These are phyloP conservation scores for Leccinum insolens DNA, from an alignment of 1,284 basidiomycete species.

Conservation along the genomic window DNA sequence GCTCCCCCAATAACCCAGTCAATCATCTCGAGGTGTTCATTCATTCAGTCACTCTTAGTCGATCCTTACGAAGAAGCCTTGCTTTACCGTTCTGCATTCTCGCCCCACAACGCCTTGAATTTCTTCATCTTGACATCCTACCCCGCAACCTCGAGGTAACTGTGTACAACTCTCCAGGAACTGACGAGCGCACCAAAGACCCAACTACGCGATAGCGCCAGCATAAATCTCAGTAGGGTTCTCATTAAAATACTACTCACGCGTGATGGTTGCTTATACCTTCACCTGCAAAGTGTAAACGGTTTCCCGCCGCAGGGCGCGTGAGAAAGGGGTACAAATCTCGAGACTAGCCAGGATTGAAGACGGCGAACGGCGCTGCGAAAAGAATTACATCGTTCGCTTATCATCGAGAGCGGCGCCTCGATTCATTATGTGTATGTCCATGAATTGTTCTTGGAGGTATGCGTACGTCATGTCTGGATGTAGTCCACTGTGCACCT, in stretches of 20 bases:
- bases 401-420: neutral
- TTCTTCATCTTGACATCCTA: conserved; percentile 11
- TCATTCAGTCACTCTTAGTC: neutral
- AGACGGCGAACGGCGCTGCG: neutral
- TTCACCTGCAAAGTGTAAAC: neutral
- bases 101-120: conserved; percentile 24
- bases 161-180: neutral
- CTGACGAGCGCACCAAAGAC: conserved; percentile 17
- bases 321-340: neutral
- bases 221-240: neutral
- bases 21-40: neutral
- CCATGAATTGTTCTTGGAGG: neutral
- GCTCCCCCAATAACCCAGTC: neutral
- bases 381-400: neutral
- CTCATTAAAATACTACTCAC: neutral
- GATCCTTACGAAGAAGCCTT: neutral
- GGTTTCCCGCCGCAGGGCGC: neutral
- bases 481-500: neutral
- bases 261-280: neutral
- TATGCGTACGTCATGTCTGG: neutral
- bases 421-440: conserved; percentile 8
- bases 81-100: conserved; percentile 22
- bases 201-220: conserved; percentile 13
- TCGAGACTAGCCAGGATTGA: neutral
- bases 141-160: neutral